Percentiles rank a stretch among this genome's conserved stretches.
phyloP scores from a whole-genome alignment of 108 stramenopile genomes.

The Conticribra weissflogii region DNA sequence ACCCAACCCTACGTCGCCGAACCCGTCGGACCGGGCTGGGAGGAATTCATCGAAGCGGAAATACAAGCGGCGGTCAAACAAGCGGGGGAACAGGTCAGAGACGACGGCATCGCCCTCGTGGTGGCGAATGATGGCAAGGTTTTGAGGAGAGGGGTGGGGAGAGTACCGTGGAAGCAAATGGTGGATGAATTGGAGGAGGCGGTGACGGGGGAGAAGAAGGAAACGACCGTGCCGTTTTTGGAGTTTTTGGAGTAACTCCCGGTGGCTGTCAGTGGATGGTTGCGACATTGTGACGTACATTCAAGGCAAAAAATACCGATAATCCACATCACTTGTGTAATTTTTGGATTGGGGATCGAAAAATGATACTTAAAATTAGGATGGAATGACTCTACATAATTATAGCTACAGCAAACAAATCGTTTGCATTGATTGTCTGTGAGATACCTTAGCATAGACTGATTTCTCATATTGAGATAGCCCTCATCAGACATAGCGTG shows the following conservation, averaged over 20 bases:
- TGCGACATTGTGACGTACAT: no score
- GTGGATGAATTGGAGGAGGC: conserved; percentile 77
- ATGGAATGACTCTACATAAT: no score
- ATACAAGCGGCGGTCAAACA: conserved; percentile 75
- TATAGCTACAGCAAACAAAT: no score
- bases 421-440: no score
- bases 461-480: no score
- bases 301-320: no score
- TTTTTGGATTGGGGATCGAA: no score
- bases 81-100: conserved; percentile 62
- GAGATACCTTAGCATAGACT: no score
- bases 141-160: conserved; percentile 78
- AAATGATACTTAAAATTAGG: no score
- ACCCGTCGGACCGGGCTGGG: conserved; percentile 74
- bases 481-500: no score
- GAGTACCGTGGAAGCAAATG: conserved; percentile 84
- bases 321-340: no score
- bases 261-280: no score
- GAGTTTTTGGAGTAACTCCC: conserved; percentile 47
- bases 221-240: conserved; percentile 34
- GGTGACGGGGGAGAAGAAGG: conserved; percentile 62
- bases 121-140: conserved; percentile 78
- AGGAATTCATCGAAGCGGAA: conserved; percentile 68
- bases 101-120: conserved; percentile 81
- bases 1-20: conserved; percentile 80